A percentile compares a stretch with the other conserved stretches of the same genome.
Conservation (phyloP, 2,329 filamentous ascomycete species). For the Botrytis galanthina region DNA sequence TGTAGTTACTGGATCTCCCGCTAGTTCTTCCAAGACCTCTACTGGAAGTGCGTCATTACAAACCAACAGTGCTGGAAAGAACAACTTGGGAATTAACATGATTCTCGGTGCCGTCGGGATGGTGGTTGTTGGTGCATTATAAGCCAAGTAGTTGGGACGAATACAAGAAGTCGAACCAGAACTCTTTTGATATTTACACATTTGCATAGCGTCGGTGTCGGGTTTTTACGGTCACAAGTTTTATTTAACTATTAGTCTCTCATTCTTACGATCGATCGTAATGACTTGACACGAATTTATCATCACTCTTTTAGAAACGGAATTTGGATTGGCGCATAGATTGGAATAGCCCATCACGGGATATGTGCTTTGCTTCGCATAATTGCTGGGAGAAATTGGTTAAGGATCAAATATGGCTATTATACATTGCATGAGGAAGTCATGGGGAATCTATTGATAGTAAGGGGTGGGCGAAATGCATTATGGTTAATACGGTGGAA, state of each 20-base stretch:
- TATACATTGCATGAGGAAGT: neutral
- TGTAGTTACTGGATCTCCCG: constrained; percentile 24
- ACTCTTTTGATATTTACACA: constrained; percentile 21
- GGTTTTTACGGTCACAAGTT: constrained; percentile 18
- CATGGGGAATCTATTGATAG: neutral
- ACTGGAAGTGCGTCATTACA: constrained; percentile 31
- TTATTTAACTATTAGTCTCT: constrained; percentile 21
- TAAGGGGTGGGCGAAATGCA: neutral
- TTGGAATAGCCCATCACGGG: constrained; percentile 15
- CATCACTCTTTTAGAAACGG: constrained; percentile 15
- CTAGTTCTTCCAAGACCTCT: constrained; percentile 17
- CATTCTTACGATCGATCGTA: constrained; percentile 22
- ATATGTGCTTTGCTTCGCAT: constrained; percentile 15
- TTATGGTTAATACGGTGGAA: constrained; percentile 3
- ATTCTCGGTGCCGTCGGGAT: constrained; percentile 31
- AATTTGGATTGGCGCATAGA: constrained; percentile 20
- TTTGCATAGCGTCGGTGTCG: constrained; percentile 21
- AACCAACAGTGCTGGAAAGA: constrained; percentile 27
- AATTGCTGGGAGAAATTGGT: constrained; percentile 13
- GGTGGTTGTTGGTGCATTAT: constrained; percentile 28
- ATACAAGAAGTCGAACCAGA: constrained; percentile 1
- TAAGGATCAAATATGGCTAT: neutral
- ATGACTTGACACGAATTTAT: constrained; percentile 19
- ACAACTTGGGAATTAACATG: constrained; percentile 25
- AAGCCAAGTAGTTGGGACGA: constrained; percentile 11